These are phyloP conservation scores for Lactarius quietus DNA, from an alignment of 768 basidiomycete species.

Conservation along the genomic window DNA sequence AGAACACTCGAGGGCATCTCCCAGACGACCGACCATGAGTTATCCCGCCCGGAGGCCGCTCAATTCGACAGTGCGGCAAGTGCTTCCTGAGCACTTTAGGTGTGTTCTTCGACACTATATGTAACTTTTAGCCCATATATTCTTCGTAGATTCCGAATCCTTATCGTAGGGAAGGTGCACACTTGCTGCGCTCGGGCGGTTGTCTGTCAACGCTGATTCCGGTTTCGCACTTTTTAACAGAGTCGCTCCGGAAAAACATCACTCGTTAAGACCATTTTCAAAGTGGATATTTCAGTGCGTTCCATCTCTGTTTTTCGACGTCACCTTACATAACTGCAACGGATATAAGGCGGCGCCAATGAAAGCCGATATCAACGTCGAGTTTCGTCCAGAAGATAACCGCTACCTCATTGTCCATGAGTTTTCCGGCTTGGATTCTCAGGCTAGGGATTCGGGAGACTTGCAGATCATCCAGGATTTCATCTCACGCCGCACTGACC, in stretches of 20 bases:
- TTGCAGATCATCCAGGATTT: background rate
- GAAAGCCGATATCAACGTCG: background rate
- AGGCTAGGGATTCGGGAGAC: background rate
- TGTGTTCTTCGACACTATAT: background rate
- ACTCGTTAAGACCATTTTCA: slow-evolving; percentile 7
- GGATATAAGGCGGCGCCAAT: background rate
- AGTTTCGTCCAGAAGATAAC: background rate
- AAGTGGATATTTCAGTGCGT: slow-evolving; percentile 5
- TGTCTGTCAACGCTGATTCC: too few relatives aligned
- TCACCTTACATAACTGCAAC: background rate
- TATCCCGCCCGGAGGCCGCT: background rate
- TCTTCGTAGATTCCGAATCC: slow-evolving; percentile 8
- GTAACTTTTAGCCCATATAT: background rate
- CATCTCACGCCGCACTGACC: background rate
- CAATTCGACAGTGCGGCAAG: background rate
- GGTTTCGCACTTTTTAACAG: too few relatives aligned
- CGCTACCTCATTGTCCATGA: slow-evolving; percentile 10
- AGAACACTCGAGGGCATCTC: too few relatives aligned
- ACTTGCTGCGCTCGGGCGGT: too few relatives aligned
- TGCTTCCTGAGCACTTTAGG: background rate
- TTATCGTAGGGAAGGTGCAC: slow-evolving; percentile 4
- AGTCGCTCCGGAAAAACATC: slow-evolving; percentile 10
- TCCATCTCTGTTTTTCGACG: background rate
- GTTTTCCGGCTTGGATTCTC: background rate
- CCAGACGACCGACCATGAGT: background rate